phyloP scores from a whole-genome alignment of 2,329 filamentous ascomycete genomes.

The Elsinoe perseae region DNA sequence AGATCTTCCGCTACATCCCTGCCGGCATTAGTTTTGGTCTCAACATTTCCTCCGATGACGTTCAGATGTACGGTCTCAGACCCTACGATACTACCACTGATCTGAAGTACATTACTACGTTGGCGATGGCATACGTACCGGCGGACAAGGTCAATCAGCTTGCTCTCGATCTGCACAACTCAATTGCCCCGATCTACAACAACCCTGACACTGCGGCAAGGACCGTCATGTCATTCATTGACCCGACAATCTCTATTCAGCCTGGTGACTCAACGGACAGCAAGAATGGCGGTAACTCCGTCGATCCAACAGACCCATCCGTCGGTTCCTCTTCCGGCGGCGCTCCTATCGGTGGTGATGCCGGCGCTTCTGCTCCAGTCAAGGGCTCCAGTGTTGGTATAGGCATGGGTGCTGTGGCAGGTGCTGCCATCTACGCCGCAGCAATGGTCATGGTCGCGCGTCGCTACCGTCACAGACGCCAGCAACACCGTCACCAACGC shows the following conservation, averaged over 20 bases:
- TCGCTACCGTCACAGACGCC: constrained; percentile 79
- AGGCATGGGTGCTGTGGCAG: constrained; percentile 66
- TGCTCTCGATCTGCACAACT: constrained; percentile 59
- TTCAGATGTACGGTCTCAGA: constrained; percentile 62
- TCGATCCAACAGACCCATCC: constrained; percentile 31
- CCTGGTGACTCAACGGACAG: constrained; percentile 40
- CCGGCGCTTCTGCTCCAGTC: constrained; percentile 47
- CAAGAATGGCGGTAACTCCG: constrained; percentile 33
- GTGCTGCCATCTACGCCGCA: constrained; percentile 80
- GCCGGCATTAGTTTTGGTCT: constrained; percentile 61
- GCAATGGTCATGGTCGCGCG: constrained; percentile 92
- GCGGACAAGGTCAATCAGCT: constrained; percentile 48
- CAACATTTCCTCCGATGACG: constrained; percentile 38
- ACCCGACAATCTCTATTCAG: constrained; percentile 67
- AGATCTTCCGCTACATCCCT: constrained; percentile 77
- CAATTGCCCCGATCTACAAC: constrained; percentile 67
- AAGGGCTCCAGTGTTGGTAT: constrained; percentile 61
- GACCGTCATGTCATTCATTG: constrained; percentile 72
- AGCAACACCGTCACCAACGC: constrained; percentile 58
- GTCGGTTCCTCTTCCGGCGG: constrained; percentile 36
- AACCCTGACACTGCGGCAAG: constrained; percentile 58
- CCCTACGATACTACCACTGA: constrained; percentile 64
- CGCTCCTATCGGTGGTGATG: constrained; percentile 44
- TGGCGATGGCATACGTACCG: constrained; percentile 50
- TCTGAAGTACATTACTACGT: constrained; percentile 72